Evolutionary conservation across 768 basidiomycete species (phyloP).

Genomic region (Mycena vitilis): DNA sequence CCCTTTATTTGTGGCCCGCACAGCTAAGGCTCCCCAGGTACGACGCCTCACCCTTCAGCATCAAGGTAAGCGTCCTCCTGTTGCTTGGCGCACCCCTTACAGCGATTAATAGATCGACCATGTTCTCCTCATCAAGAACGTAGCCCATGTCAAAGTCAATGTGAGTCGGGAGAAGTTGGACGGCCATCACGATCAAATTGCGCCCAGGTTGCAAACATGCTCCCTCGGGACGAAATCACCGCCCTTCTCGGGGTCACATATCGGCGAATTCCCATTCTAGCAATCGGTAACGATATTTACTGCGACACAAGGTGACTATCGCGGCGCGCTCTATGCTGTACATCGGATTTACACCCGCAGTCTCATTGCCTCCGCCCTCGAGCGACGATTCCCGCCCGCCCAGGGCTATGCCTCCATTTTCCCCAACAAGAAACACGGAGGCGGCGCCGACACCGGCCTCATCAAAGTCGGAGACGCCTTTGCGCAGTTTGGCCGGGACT

Average conservation of each 20-base stretch:
- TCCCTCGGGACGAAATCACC: constrained; percentile 69
- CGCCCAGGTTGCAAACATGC: constrained; percentile 57
- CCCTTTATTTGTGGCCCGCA: background rate
- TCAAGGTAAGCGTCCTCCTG: constrained; percentile 7
- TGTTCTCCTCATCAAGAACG: constrained; percentile 59
- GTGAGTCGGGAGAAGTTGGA: constrained; percentile 40
- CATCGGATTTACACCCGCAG: background rate
- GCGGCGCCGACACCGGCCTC: constrained; percentile 11
- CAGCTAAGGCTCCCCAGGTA: constrained; percentile 49
- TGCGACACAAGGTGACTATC: constrained; percentile 59
- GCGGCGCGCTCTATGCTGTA: background rate
- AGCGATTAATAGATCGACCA: constrained; percentile 65
- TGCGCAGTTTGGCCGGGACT: background rate
- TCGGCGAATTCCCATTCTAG: constrained; percentile 69
- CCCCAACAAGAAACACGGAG: constrained; percentile 20
- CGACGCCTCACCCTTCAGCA: constrained; percentile 58
- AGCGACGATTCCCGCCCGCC: constrained; percentile 10
- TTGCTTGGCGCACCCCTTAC: background rate
- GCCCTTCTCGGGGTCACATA: constrained; percentile 64
- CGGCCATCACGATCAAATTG: constrained; percentile 1
- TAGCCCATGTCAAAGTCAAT: constrained; percentile 60
- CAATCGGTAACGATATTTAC: constrained; percentile 71
- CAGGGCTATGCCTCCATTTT: constrained; percentile 13
- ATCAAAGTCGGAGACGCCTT: background rate
- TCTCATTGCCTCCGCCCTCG: constrained; percentile 22